These are phyloP conservation scores for Cladosporium sp. DNA, from an alignment of 2,329 filamentous ascomycete genomes.

Conservation along the genomic window DNA sequence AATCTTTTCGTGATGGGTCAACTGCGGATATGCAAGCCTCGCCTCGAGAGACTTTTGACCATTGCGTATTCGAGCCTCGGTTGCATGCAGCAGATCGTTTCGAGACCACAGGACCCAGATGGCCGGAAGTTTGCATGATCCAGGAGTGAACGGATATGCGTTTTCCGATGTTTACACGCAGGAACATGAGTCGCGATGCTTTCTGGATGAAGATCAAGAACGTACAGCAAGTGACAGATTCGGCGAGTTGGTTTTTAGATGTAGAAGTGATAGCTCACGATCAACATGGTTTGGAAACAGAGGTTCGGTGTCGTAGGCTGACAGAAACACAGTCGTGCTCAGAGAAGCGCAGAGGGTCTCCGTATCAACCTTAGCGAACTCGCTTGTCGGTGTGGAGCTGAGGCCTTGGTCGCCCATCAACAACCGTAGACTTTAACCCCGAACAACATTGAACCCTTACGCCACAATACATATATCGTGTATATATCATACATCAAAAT, in stretches of 20 bases:
- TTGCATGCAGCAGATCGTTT: neutral
- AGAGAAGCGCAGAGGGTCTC: neutral
- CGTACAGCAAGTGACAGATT: neutral
- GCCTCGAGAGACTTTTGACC: neutral
- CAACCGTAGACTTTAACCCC: neutral
- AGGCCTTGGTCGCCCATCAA: neutral
- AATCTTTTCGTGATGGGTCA: neutral
- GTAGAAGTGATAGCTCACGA: no score
- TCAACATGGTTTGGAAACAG: no score
- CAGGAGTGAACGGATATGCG: neutral
- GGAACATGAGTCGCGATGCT: neutral
- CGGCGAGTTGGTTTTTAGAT: neutral
- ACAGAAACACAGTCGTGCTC: neutral
- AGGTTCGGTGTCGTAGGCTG: neutral
- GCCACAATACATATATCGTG: neutral
- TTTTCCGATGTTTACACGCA: neutral
- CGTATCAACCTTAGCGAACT: neutral
- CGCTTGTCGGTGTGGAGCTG: neutral
- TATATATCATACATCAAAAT: neutral
- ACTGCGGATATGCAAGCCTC: neutral
- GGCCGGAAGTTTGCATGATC: neutral
- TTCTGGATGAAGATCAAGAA: neutral
- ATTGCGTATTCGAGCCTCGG: neutral
- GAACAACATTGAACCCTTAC: neutral
- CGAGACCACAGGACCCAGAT: neutral